Evolutionary conservation across 2,329 filamentous ascomycete genomes (phyloP), one percentile per base, ranked within the genome.

Genomic region (Aspergillus pseudotamarii): DNA sequence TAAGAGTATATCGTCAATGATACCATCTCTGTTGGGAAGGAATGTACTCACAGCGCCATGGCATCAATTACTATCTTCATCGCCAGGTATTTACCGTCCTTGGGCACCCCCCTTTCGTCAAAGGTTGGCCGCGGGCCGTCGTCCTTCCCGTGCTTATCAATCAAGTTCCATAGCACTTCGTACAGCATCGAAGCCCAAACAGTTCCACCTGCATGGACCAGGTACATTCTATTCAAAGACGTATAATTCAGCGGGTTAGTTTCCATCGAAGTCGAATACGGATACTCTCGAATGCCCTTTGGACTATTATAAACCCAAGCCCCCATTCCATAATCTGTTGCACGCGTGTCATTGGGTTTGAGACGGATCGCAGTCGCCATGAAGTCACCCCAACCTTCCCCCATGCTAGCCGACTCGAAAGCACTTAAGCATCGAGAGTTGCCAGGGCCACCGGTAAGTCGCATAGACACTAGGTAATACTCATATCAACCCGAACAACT

Each of bases 361-460:
- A 67, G 45, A 11, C 64, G 64, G 19, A 66, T 62, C 4, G 64
- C 64, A 5, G 60, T 63, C 2, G 59, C 62, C 59, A 66, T 62
- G 34, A 67, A 67, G 34, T 67, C 66, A 23, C 66, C 48, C 66
- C 66, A 67, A 21, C 66, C 66, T 43, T 67, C 66, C 6, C 66
- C 66, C 66, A 67, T 67, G 23, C 64, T 59, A 14, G 57, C 59
- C 0, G 66, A 60, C 28, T 67, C 66, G 23, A 58, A 32, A 5
- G 59, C n/a, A 8, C n/a, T 53, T 23, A 66, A 51, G n/a, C 66
- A 67, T 32, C 56, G 45, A 21, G 61, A 45, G 30, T 67, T 66
- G 16, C 34, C 36, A 2, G 66, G 62, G 9, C 66, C 66, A 4
- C 66, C 66, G 14, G 66, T 67, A 26, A 67, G 56, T 12, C 66